Conservation (phyloP, 2,329 filamentous ascomycete species). For the Aspergillus pseudoterreus region DNA sequence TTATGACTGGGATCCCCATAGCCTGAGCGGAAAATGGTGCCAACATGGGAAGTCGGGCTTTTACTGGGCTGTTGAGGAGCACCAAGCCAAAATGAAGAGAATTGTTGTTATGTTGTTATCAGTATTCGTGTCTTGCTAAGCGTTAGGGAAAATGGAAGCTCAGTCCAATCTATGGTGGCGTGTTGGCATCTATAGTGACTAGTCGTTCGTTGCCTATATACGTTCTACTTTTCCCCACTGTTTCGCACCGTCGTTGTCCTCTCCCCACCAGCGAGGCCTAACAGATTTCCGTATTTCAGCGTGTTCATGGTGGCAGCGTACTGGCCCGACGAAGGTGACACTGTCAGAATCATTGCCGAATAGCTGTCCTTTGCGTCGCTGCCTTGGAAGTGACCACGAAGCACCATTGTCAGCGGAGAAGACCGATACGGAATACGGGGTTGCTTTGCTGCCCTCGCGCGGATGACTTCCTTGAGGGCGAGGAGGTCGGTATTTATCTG, state of each 20-base stretch:
- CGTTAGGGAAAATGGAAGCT: too few species aligned
- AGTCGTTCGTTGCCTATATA: too few species aligned
- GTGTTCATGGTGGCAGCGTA: conserved; percentile 42
- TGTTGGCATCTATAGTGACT: too few species aligned
- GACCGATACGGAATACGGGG: conserved; percentile 40
- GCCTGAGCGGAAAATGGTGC: conserved; percentile 3
- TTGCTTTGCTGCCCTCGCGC: conserved; percentile 34
- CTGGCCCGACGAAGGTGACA: conserved; percentile 35
- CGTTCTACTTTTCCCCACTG: too few species aligned
- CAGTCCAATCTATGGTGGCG: too few species aligned
- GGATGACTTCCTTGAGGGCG: conserved; percentile 46
- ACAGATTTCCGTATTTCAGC: conserved; percentile 42
- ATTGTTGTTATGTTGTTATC: too few species aligned
- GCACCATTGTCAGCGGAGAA: conserved; percentile 43
- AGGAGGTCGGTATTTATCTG: conserved; percentile 48
- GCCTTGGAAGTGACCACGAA: conserved; percentile 37
- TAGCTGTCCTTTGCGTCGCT: conserved; percentile 14
- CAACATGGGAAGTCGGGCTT: too few species aligned
- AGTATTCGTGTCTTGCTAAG: too few species aligned
- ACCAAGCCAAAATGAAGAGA: too few species aligned
- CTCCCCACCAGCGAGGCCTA: conserved; percentile 26
- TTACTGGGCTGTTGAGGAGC: too few species aligned
- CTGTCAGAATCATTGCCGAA: conserved; percentile 39
- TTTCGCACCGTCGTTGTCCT: background rate
- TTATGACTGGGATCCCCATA: conserved; percentile 21